These are phyloP conservation scores for Nematodospora anomalae DNA, from an alignment of 1,139 yeast species.

Conservation along the genomic window DNA sequence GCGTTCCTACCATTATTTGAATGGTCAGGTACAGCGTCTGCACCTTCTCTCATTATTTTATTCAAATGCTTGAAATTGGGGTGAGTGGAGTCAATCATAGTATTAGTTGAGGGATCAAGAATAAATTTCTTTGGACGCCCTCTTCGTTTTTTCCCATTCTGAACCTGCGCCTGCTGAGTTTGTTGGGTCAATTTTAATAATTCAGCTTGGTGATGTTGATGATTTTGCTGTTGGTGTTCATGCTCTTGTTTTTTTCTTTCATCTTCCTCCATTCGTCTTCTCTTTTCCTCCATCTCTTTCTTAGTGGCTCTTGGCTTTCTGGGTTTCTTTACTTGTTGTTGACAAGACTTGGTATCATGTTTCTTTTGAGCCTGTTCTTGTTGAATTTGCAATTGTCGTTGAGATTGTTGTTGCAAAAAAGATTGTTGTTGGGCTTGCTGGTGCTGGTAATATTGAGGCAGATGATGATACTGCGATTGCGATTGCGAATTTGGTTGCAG, in stretches of 20 bases:
- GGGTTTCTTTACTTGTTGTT: slow-evolving; percentile 30
- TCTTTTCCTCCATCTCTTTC: slow-evolving; percentile 13
- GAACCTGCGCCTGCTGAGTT: slow-evolving; percentile 7
- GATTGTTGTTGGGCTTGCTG: slow-evolving; percentile 7
- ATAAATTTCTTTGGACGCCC: slow-evolving; percentile 49
- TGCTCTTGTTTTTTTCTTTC: slow-evolving; percentile 10
- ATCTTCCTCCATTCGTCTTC: slow-evolving; percentile 12
- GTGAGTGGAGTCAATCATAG: slow-evolving; percentile 45
- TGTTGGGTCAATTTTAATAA: slow-evolving; percentile 10
- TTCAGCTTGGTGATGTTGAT: slow-evolving; percentile 6
- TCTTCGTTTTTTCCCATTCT: slow-evolving; percentile 35
- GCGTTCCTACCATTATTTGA: background rate
- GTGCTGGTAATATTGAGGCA: slow-evolving; percentile 14
- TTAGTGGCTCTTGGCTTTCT: slow-evolving; percentile 21
- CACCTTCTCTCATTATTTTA: slow-evolving; percentile 28
- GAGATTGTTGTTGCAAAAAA: slow-evolving; percentile 14
- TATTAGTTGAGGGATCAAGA: slow-evolving; percentile 43
- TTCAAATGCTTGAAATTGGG: slow-evolving; percentile 45
- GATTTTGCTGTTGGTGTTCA: slow-evolving; percentile 8
- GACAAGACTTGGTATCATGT: slow-evolving; percentile 3
- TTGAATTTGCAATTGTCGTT: slow-evolving; percentile 14
- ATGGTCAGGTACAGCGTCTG: slow-evolving; percentile 1
- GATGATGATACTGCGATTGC: slow-evolving; percentile 14
- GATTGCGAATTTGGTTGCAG: slow-evolving; percentile 11
- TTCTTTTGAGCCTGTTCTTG: slow-evolving; percentile 11